Conservation (phyloP, 108 stramenopile genomes). For the Hondaea fermentalgiana region DNA sequence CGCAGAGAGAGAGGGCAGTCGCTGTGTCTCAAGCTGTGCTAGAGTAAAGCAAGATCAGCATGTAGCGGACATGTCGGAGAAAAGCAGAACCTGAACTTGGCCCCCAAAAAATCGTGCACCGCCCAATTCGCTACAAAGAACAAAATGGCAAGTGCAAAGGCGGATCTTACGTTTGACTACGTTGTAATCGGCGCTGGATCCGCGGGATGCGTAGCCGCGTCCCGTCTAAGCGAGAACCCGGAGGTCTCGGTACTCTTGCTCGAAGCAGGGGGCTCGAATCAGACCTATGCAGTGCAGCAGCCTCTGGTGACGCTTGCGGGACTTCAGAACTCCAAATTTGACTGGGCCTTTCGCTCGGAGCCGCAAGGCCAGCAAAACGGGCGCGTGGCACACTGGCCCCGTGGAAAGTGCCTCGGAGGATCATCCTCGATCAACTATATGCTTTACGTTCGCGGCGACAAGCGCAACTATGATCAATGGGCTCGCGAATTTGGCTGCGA, state of each 20-base stretch:
- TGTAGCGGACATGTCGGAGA: no score
- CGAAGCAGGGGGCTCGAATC: constrained; percentile 30
- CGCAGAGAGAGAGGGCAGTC: no score
- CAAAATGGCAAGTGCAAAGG: neutral
- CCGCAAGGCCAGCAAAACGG: neutral
- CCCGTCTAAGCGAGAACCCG: constrained; percentile 35
- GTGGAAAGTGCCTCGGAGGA: constrained; percentile 45
- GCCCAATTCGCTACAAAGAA: no score
- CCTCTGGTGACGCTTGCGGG: neutral
- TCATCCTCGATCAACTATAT: constrained; percentile 37
- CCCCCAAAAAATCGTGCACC: no score
- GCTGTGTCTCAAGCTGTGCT: no score
- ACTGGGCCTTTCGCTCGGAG: neutral
- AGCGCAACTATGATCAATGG: constrained; percentile 43
- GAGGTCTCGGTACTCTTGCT: constrained; percentile 33
- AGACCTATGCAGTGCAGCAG: neutral
- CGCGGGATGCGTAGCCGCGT: constrained; percentile 62
- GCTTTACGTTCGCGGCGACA: constrained; percentile 38
- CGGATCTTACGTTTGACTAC: constrained; percentile 45
- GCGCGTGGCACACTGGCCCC: constrained; percentile 28
- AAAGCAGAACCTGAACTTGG: no score
- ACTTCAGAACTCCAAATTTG: neutral
- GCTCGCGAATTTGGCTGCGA: constrained; percentile 18
- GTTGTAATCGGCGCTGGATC: constrained; percentile 68
- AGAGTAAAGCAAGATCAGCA: no score